A percentile compares a stretch with the other conserved stretches of the same genome.
These are phyloP conservation scores for Penicillium sp. DNA, from an alignment of 2,329 filamentous ascomycete genomes.

Conservation along the genomic window DNA sequence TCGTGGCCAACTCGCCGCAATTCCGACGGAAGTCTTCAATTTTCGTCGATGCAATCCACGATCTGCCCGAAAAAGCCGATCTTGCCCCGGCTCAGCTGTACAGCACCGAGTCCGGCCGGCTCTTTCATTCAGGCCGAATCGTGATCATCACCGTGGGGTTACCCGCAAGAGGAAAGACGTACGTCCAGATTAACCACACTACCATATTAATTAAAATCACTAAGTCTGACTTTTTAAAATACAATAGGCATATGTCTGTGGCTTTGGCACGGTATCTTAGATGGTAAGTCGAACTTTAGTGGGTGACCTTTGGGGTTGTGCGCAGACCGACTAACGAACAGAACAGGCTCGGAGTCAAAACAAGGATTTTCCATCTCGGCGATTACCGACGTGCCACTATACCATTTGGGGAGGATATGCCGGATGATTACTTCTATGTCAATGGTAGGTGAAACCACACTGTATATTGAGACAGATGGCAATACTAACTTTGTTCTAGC, in stretches of 20 bases:
- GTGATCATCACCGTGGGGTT: slow-evolving; percentile 96
- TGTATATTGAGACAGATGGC: not conserved
- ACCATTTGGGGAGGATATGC: slow-evolving; percentile 79
- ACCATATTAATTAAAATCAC: not conserved
- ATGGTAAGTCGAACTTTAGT: slow-evolving; percentile 61
- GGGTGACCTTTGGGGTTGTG: not conserved
- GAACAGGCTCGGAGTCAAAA: slow-evolving; percentile 88
- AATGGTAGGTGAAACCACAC: slow-evolving; percentile 65
- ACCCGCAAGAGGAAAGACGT: slow-evolving; percentile 94
- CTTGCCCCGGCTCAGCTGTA: slow-evolving; percentile 96
- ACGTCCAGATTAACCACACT: slow-evolving; percentile 42
- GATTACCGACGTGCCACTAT: slow-evolving; percentile 94
- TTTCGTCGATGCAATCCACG: slow-evolving; percentile 96
- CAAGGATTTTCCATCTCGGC: slow-evolving; percentile 93
- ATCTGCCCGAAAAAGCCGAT: slow-evolving; percentile 79
- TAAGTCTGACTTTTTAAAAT: slow-evolving; percentile 10
- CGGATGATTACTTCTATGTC: slow-evolving; percentile 96
- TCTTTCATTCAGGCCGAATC: slow-evolving; percentile 96
- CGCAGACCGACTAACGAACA: slow-evolving; percentile 13
- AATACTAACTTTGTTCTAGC: slow-evolving; percentile 48
- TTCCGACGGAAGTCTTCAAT: slow-evolving; percentile 93
- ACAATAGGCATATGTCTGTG: slow-evolving; percentile 81
- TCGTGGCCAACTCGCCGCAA: slow-evolving; percentile 85
- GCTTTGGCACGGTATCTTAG: slow-evolving; percentile 91
- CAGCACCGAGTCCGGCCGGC: slow-evolving; percentile 93